phyloP scores from a whole-genome alignment of 2,329 filamentous ascomycete species.

The Aspergillus melleus region DNA sequence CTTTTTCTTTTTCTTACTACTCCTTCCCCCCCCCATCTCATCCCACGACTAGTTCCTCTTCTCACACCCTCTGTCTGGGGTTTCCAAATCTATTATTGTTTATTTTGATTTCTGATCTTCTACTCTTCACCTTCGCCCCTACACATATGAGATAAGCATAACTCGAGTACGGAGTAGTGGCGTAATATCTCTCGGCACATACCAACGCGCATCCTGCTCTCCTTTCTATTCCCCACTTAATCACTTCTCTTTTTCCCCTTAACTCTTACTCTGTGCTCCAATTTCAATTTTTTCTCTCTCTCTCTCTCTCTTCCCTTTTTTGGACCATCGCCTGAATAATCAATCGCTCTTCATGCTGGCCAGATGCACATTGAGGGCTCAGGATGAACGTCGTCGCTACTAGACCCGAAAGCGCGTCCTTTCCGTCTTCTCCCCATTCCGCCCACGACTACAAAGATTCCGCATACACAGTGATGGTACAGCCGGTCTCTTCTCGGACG shows the following conservation, averaged over 20 bases:
- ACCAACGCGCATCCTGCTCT: conserved; percentile 2
- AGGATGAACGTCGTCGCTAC: conserved; percentile 43
- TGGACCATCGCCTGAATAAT: conserved; percentile 3
- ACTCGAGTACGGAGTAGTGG: not conserved
- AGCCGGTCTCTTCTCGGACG: conserved; percentile 32
- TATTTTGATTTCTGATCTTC: not conserved
- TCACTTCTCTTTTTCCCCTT: conserved; percentile 10
- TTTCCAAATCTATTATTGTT: not conserved
- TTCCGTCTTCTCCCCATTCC: conserved; percentile 26
- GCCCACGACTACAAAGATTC: conserved; percentile 30
- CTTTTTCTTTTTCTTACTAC: conserved; percentile 9
- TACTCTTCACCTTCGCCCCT: not conserved
- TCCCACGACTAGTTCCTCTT: conserved; percentile 1
- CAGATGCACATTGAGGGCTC: conserved; percentile 17
- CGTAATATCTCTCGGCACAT: not conserved
- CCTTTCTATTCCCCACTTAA: conserved; percentile 12
- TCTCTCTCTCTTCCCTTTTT: not conserved
- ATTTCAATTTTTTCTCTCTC: not conserved
- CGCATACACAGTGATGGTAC: conserved; percentile 29
- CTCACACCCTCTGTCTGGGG: not conserved
- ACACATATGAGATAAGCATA: conserved; percentile 1
- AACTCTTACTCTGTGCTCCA: conserved; percentile 11
- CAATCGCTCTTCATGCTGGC: conserved; percentile 14
- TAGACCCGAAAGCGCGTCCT: conserved; percentile 37
- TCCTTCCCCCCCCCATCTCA: conserved; percentile 5